Conservation (phyloP, 2,329 filamentous ascomycete genomes). For the Alternaria sp. region DNA sequence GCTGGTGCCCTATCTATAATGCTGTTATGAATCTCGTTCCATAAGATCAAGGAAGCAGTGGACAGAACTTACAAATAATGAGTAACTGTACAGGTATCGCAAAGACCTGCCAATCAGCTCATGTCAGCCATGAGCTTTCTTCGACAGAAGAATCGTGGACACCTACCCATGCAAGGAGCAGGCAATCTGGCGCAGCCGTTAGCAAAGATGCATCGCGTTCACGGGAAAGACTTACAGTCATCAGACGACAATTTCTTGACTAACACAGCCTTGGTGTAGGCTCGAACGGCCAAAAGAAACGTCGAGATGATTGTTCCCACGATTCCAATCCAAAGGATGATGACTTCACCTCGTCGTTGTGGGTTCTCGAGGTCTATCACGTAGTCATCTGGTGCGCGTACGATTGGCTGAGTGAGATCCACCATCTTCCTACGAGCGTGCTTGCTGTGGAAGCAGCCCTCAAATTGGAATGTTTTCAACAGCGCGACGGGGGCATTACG, state of each 20-base stretch:
- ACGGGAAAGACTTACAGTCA: slow-evolving; percentile 23
- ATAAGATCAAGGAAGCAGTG: background rate
- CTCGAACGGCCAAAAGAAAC: slow-evolving; percentile 26
- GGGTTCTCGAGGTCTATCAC: slow-evolving; percentile 34
- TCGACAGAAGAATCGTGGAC: background rate
- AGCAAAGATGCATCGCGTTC: background rate
- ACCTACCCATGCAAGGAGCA: background rate
- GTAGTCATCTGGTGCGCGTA: slow-evolving; percentile 32
- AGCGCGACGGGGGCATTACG: background rate
- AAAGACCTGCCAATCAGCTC: background rate
- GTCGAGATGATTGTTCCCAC: slow-evolving; percentile 26
- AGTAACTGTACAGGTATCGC: background rate
- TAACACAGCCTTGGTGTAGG: slow-evolving; percentile 32
- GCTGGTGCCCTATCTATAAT: slow-evolving; percentile 12
- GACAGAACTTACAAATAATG: background rate
- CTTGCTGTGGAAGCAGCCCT: background rate
- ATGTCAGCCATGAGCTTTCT: background rate
- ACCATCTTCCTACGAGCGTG: background rate
- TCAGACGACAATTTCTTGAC: slow-evolving; percentile 26
- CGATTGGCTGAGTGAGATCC: slow-evolving; percentile 8
- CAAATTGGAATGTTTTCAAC: background rate
- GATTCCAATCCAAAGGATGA: slow-evolving; percentile 24
- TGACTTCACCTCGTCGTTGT: slow-evolving; percentile 7
- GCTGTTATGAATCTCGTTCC: background rate
- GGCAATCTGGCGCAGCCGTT: background rate